A percentile compares a stretch with the other conserved stretches of the same genome.
These are phyloP conservation scores for Cystobasidium ongulense DNA, from an alignment of 768 basidiomycete species.

Conservation along the genomic window DNA sequence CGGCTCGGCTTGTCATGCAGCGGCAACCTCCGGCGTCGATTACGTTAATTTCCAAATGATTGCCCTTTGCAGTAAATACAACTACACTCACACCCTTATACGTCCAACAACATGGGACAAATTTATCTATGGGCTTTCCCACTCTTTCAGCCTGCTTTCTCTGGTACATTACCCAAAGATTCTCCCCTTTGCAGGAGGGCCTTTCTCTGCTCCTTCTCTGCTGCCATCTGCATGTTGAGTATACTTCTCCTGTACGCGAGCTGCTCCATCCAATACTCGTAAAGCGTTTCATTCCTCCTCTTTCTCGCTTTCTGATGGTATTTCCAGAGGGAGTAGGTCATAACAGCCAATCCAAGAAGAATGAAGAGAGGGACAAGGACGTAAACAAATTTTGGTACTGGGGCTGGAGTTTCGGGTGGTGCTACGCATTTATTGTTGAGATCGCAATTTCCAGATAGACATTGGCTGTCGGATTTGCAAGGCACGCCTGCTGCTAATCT, in stretches of 20 bases:
- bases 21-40: too few relatives aligned
- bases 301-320: not conserved
- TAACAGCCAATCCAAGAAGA: not conserved
- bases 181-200: not conserved
- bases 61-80: too few relatives aligned
- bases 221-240: conserved; percentile 10
- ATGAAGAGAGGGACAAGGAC: conserved; percentile 10
- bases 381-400: not conserved
- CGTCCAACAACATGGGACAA: too few relatives aligned
- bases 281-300: not conserved
- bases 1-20: too few relatives aligned
- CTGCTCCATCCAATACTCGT: conserved; percentile 25
- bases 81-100: too few relatives aligned
- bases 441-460: conserved; percentile 27
- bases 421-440: not conserved
- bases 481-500: not conserved
- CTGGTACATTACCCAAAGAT: too few relatives aligned
- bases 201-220: not conserved
- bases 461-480: conserved; percentile 16
- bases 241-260: conserved; percentile 11
- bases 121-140: too few relatives aligned
- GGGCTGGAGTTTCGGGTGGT: not conserved
- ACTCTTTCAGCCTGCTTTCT: not conserved
- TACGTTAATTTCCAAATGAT: too few relatives aligned
- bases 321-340: not conserved